Conservation (phyloP, 768 basidiomycete genomes). For the Chalciporus pseudorubinellus region DNA sequence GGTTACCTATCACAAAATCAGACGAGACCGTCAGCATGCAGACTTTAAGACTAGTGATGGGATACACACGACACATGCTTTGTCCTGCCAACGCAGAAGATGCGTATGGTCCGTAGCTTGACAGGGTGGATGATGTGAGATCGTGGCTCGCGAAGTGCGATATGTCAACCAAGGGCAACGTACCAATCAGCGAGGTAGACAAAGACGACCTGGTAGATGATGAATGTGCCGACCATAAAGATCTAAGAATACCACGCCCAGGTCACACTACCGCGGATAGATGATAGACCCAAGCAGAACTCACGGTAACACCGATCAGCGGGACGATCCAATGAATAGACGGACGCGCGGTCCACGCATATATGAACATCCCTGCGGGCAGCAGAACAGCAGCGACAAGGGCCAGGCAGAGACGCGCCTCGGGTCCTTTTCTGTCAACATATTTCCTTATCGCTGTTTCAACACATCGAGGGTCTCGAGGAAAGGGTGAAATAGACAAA, state of each 20-base stretch:
- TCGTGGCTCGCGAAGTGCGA: not conserved
- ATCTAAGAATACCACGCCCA: slow-evolving; percentile 31
- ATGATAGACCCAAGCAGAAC: not conserved
- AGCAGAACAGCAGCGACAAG: slow-evolving; percentile 54
- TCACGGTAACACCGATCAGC: slow-evolving; percentile 26
- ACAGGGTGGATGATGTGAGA: not conserved
- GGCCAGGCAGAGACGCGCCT: slow-evolving; percentile 60
- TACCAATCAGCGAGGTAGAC: slow-evolving; percentile 66
- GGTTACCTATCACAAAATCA: slow-evolving; percentile 38
- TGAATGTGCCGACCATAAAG: slow-evolving; percentile 49
- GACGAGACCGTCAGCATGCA: not conserved
- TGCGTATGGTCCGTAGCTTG: slow-evolving; percentile 57
- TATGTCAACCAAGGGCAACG: slow-evolving; percentile 7
- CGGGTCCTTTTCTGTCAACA: slow-evolving; percentile 37
- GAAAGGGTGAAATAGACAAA: slow-evolving; percentile 21
- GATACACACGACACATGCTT: slow-evolving; percentile 50
- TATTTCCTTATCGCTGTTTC: slow-evolving; percentile 26
- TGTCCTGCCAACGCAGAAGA: slow-evolving; percentile 70
- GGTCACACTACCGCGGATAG: not conserved
- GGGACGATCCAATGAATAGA: slow-evolving; percentile 57
- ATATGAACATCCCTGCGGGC: slow-evolving; percentile 67
- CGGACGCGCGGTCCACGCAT: slow-evolving; percentile 62
- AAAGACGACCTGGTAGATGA: slow-evolving; percentile 59
- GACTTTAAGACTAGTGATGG: not conserved
- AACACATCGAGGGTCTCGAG: not conserved